These are phyloP conservation scores for Bertia moriformis DNA, from an alignment of 2,329 filamentous ascomycete genomes.

Conservation along the genomic window DNA sequence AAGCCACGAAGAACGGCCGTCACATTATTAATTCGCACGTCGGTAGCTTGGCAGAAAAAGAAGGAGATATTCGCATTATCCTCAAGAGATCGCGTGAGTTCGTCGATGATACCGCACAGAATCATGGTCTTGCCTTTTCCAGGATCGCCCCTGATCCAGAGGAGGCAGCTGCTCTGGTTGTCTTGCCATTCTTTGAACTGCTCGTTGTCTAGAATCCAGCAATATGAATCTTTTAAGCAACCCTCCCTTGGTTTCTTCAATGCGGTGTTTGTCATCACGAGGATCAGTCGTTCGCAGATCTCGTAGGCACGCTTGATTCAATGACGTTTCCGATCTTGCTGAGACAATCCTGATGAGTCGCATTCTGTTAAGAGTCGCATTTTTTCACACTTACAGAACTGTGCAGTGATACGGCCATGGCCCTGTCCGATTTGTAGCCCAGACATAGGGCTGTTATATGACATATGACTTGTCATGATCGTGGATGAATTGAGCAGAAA, in stretches of 20 bases:
- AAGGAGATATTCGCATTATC: conserved; percentile 5
- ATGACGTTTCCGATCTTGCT: neutral
- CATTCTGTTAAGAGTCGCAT: too few species aligned
- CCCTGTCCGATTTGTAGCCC: too few species aligned
- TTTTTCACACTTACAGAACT: too few species aligned
- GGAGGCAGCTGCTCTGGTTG: conserved; percentile 7
- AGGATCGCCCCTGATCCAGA: conserved; percentile 22
- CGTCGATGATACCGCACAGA: conserved; percentile 20
- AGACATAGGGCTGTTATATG: too few species aligned
- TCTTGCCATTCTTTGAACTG: conserved; percentile 12
- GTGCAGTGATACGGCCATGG: too few species aligned
- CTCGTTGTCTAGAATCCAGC: conserved; percentile 16
- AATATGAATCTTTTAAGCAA: conserved; percentile 15
- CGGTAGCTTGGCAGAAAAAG: conserved; percentile 18
- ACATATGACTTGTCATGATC: too few species aligned
- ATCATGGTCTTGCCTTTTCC: conserved; percentile 30
- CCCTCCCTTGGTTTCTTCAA: conserved; percentile 18
- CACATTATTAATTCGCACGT: conserved; percentile 11
- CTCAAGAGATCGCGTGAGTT: conserved; percentile 8
- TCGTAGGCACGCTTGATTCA: conserved; percentile 6
- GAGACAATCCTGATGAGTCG: too few species aligned
- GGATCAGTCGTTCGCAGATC: conserved; percentile 14
- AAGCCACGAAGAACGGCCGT: conserved; percentile 15
- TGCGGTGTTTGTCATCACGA: conserved; percentile 15
- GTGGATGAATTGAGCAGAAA: too few species aligned